Percentiles rank a stretch among this genome's conserved stretches.
Evolutionary conservation across 202 grass and related monocot species (phyloP).

Genomic region (Sporobolus alterniflorus): DNA sequence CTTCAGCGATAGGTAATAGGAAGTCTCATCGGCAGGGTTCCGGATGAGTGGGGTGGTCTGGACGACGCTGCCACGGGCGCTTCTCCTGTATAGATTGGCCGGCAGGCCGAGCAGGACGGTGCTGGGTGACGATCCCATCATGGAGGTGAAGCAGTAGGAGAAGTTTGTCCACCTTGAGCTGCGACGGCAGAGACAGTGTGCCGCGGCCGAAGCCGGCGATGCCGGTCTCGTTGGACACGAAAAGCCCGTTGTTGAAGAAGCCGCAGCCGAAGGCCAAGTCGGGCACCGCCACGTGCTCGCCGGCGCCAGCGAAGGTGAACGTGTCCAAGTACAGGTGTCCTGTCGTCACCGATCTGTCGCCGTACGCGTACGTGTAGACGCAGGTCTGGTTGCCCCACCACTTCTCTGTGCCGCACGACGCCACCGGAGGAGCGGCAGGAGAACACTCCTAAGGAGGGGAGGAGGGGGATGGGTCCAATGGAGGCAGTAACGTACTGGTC

Average conservation of each 20-base stretch:
- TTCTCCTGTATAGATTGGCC: conserved; percentile 15
- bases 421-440: conserved; percentile 31
- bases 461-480: conserved; percentile 34
- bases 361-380: conserved; percentile 39
- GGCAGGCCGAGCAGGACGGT: conserved; percentile 60
- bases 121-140: conserved; percentile 60
- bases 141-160: conserved; percentile 85
- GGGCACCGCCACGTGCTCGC: not conserved
- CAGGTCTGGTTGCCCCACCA: conserved; percentile 27
- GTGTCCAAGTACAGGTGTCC: conserved; percentile 25
- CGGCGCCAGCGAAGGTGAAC: conserved; percentile 4
- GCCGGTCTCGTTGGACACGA: conserved; percentile 70
- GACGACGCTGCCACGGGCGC: conserved; percentile 10
- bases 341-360: conserved; percentile 8
- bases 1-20: conserved; percentile 68
- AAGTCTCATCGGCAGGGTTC: conserved; percentile 47
- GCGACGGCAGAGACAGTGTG: conserved; percentile 49
- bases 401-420: conserved; percentile 18
- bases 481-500: conserved; percentile 32
- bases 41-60: conserved; percentile 52
- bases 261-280: conserved; percentile 67
- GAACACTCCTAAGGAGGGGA: conserved; percentile 4
- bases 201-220: conserved; percentile 80
- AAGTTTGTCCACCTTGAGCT: conserved; percentile 66
- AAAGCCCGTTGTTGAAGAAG: conserved; percentile 60